Conservation (phyloP, 257 asterid genomes). For the Jasminum sambac region DNA sequence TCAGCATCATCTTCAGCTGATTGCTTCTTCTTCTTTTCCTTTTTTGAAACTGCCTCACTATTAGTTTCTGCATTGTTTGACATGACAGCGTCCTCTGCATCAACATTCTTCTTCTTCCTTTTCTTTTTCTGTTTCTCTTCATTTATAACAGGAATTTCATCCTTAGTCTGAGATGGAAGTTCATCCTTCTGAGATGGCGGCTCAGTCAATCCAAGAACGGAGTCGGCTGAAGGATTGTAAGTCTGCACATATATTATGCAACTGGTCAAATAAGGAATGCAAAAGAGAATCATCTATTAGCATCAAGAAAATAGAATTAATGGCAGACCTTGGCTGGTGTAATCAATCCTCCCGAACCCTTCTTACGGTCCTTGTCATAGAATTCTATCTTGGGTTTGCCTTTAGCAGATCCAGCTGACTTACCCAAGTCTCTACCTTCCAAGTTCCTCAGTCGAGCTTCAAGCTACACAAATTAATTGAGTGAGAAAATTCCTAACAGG, state of each 20-base stretch:
- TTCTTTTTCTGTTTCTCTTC: conserved; percentile 43
- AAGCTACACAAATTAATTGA: conserved; percentile 39
- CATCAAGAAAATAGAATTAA: background rate
- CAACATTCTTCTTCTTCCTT: conserved; percentile 36
- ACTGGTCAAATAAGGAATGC: conserved; percentile 5
- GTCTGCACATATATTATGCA: conserved; percentile 32
- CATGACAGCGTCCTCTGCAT: conserved; percentile 26
- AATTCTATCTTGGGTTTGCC: conserved; percentile 83
- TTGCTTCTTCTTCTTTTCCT: conserved; percentile 52
- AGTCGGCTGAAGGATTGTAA: conserved; percentile 56
- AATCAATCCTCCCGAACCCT: conserved; percentile 69
- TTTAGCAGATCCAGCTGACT: conserved; percentile 80
- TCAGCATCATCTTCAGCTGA: conserved; percentile 32
- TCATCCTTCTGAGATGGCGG: conserved; percentile 27
- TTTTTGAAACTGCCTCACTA: conserved; percentile 33
- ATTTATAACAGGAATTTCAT: conserved; percentile 30
- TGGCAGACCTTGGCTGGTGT: conserved; percentile 65
- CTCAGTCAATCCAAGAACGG: conserved; percentile 37
- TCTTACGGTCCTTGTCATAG: conserved; percentile 80
- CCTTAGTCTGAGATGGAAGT: conserved; percentile 16
- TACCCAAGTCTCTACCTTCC: conserved; percentile 67
- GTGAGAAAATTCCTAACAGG: background rate
- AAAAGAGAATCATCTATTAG: background rate
- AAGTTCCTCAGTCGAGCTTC: conserved; percentile 73
- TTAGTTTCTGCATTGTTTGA: conserved; percentile 29